Percentiles rank a stretch among this genome's conserved stretches.
These are phyloP conservation scores for Rhodomyrtus tomentosa DNA, from an alignment of 345 rosid species.

Conservation along the genomic window DNA sequence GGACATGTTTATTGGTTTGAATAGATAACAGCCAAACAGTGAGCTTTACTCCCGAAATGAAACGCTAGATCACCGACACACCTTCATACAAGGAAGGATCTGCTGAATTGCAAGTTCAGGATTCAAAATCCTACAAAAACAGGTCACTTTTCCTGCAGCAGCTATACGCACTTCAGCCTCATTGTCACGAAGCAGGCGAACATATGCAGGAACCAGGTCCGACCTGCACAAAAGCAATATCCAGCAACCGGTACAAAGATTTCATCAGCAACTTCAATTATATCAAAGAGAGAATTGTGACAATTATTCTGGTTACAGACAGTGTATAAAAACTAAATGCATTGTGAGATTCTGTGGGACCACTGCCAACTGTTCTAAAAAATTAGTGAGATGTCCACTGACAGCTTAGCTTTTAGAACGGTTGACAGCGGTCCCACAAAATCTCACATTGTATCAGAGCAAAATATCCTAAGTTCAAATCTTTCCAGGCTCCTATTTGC, in stretches of 20 bases:
- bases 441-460: no score
- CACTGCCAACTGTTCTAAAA: no score
- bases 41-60: not conserved
- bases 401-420: no score
- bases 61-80: not conserved
- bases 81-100: slow-evolving; percentile 90
- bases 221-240: slow-evolving; percentile 21
- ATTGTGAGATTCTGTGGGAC: no score
- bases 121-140: slow-evolving; percentile 73
- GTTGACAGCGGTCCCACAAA: no score
- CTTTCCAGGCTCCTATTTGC: no score
- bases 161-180: slow-evolving; percentile 99
- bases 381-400: no score
- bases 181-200: slow-evolving; percentile 79
- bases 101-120: slow-evolving; percentile 79
- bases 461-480: no score
- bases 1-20: not conserved
- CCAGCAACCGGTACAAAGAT: not conserved
- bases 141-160: slow-evolving; percentile 93
- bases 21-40: not conserved
- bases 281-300: not conserved
- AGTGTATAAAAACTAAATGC: not conserved
- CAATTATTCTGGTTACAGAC: not conserved
- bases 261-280: not conserved
- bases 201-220: slow-evolving; percentile 91